A percentile compares a stretch with the other conserved stretches of the same genome.
phyloP scores from a whole-genome alignment of 805 yeast genomes.

The Suhomyces xylopsoci region DNA sequence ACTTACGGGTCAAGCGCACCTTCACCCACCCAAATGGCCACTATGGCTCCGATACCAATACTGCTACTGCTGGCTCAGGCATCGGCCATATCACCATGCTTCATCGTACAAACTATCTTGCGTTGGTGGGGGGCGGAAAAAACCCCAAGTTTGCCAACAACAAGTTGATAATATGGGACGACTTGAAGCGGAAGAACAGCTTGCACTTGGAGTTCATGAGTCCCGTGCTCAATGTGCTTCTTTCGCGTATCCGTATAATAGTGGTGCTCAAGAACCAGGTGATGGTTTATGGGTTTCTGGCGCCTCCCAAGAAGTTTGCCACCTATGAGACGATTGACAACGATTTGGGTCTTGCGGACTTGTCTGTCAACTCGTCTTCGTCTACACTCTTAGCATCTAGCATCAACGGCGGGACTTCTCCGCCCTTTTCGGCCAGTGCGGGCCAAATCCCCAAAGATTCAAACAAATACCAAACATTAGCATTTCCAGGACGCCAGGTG shows the following conservation, averaged over 20 bases:
- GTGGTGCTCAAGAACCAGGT: constrained; percentile 68
- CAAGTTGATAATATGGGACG: constrained; percentile 90
- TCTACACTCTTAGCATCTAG: background rate
- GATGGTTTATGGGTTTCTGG: constrained; percentile 72
- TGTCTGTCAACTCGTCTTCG: constrained; percentile 32
- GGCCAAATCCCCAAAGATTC: constrained; percentile 9
- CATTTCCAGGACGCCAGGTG: constrained; percentile 69
- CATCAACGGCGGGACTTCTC: constrained; percentile 1
- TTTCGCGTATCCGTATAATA: constrained; percentile 73
- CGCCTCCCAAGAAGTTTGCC: constrained; percentile 69
- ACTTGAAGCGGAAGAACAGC: constrained; percentile 70
- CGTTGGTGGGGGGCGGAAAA: constrained; percentile 85
- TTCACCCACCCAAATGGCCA: background rate
- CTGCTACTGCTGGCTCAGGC: constrained; percentile 43
- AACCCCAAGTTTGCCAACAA: constrained; percentile 75
- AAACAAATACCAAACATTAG: constrained; percentile 50
- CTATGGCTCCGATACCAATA: background rate
- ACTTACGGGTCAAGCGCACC: constrained; percentile 58
- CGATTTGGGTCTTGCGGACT: constrained; percentile 60
- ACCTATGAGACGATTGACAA: constrained; percentile 65
- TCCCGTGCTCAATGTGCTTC: constrained; percentile 68
- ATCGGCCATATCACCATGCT: constrained; percentile 79
- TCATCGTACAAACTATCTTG: constrained; percentile 86
- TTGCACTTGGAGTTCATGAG: constrained; percentile 71
- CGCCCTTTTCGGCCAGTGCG: constrained; percentile 8